Conservation (phyloP, 805 yeast genomes). For the Zygosaccharomyces pseudorouxii region DNA sequence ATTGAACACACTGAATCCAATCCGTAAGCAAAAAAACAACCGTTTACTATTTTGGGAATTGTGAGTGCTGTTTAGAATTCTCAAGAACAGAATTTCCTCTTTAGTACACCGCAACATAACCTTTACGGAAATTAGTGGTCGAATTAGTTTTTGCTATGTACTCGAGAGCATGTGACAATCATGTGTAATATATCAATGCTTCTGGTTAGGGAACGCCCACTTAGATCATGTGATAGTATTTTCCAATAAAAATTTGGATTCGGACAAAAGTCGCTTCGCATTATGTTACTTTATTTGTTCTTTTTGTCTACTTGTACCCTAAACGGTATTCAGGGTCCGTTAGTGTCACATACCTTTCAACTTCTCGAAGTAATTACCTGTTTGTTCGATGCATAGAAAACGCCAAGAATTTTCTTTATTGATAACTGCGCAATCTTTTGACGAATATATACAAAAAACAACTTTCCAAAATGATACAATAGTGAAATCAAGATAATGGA, state of each 20-base stretch:
- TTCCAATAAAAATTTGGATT: no score
- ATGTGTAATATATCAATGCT: neutral
- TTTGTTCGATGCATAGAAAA: neutral
- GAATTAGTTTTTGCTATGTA: neutral
- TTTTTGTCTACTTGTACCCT: no score
- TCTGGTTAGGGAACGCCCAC: neutral
- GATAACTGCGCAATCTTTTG: no score
- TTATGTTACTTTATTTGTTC: no score
- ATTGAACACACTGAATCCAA: neutral
- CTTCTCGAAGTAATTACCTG: neutral
- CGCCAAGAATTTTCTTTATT: neutral
- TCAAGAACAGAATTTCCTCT: neutral
- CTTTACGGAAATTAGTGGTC: neutral
- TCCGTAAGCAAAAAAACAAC: slow-evolving; percentile 2
- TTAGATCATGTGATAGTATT: no score
- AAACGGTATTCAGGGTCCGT: no score
- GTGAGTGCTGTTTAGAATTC: slow-evolving; percentile 4
- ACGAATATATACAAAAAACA: no score
- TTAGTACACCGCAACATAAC: neutral
- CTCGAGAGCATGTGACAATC: neutral
- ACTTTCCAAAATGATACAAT: no score
- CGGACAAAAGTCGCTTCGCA: no score
- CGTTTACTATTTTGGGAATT: neutral
- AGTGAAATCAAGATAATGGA: no score
- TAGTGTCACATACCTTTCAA: neutral